These are phyloP conservation scores for Moricandia moricandioides DNA, from an alignment of 345 rosid species.

Conservation along the genomic window DNA sequence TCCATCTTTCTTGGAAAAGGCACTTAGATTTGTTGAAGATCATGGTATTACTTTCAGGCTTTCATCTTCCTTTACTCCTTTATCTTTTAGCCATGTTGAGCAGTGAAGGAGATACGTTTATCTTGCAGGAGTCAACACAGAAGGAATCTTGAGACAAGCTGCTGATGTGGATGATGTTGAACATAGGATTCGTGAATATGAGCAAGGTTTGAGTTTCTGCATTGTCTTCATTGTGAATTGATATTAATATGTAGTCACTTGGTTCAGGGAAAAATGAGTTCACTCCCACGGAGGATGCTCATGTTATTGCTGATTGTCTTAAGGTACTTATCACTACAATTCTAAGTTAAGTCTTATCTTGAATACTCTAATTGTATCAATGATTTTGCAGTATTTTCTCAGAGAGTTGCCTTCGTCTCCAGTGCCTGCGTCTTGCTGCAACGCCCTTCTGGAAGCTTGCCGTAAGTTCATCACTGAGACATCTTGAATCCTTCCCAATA, in stretches of 20 bases:
- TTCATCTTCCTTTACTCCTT: conserved; percentile 13
- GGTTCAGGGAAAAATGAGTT: conserved; percentile 77
- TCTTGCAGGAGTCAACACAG: conserved; percentile 72
- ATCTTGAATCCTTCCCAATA: not conserved
- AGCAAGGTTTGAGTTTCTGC: conserved; percentile 59
- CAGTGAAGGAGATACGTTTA: conserved; percentile 30
- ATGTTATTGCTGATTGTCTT: conserved; percentile 88
- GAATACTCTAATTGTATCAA: conserved; percentile 30
- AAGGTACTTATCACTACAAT: conserved; percentile 47
- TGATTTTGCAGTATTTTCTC: conserved; percentile 66
- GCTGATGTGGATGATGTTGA: conserved; percentile 97
- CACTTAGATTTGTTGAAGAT: conserved; percentile 85
- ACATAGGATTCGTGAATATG: conserved; percentile 80
- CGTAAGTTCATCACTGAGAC: conserved; percentile 56
- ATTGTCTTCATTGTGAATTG: not conserved
- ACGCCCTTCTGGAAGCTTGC: conserved; percentile 87
- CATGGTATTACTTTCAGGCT: conserved; percentile 54
- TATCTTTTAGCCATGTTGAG: not conserved
- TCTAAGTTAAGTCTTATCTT: conserved; percentile 6
- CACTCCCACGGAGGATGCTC: conserved; percentile 72
- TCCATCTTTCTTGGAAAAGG: conserved; percentile 98
- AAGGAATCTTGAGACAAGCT: conserved; percentile 97
- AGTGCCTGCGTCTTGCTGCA: conserved; percentile 97
- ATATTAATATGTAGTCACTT: conserved; percentile 19
- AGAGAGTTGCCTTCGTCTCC: conserved; percentile 99